phyloP scores from a whole-genome alignment of 2,329 filamentous ascomycete genomes.

The Paraphaeosphaeria sporulosa region DNA sequence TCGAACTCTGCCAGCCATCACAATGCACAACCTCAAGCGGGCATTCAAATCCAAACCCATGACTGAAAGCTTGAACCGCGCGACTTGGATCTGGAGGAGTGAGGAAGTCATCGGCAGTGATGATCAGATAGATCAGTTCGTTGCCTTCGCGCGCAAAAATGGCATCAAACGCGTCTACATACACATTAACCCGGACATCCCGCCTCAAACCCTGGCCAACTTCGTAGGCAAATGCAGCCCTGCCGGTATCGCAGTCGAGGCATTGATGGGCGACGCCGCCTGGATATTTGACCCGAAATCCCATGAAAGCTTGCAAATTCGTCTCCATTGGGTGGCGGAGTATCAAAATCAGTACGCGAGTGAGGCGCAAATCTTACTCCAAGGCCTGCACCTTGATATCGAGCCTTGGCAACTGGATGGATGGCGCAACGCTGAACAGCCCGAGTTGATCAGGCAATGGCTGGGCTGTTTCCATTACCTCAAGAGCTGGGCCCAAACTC shows the following conservation, averaged over 20 bases:
- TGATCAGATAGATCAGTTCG: background rate
- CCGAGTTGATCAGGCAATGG: conserved; percentile 10
- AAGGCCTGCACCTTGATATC: conserved; percentile 7
- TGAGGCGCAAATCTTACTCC: background rate
- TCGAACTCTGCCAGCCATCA: conserved; percentile 1
- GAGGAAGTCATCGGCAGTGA: conserved; percentile 3
- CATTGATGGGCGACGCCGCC: conserved; percentile 6
- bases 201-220: background rate
- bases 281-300: background rate
- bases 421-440: background rate
- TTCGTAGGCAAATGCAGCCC: conserved; percentile 1
- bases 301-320: conserved; percentile 8
- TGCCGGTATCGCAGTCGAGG: conserved; percentile 4
- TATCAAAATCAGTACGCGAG: background rate
- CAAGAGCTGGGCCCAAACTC: conserved; percentile 1
- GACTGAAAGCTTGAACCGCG: background rate
- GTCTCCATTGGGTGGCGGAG: conserved; percentile 4
- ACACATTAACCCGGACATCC: conserved; percentile 8
- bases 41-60: background rate
- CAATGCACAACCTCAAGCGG: background rate
- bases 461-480: conserved; percentile 1
- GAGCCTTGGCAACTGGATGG: conserved; percentile 10
- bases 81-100: conserved; percentile 10
- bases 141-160: conserved; percentile 1
- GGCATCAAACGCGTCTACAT: conserved; percentile 9